Evolutionary conservation across 106 monocot genomes (phyloP).

Genomic region (Dendrobium huoshanense): DNA sequence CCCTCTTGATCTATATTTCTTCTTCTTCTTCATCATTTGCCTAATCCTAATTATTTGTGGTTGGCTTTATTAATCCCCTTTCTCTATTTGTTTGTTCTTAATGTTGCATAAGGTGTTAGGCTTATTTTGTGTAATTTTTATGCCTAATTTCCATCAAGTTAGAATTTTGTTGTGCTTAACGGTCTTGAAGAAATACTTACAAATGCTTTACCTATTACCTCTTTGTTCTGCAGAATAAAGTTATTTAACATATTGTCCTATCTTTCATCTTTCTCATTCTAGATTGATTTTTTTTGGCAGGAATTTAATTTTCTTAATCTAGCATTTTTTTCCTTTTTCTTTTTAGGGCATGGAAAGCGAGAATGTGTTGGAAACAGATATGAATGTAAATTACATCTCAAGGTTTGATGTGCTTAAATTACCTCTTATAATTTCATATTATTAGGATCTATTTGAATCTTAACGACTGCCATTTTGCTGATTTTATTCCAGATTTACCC

Average conservation of each 20-base stretch:
- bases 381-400: not conserved
- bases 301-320: not conserved
- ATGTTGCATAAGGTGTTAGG: no score
- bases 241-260: not conserved
- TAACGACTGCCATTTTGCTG: not conserved
- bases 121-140: no score
- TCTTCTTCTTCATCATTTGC: no score
- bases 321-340: not conserved
- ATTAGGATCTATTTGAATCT: not conserved
- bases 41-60: no score
- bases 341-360: not conserved
- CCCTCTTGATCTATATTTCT: no score
- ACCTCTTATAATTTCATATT: not conserved
- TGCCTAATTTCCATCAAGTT: not conserved
- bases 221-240: not conserved
- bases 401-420: not conserved
- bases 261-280: not conserved
- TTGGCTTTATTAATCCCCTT: no score
- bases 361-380: not conserved
- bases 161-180: not conserved
- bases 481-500: slow-evolving; percentile 34
- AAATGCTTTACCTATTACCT: not conserved
- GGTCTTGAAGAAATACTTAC: not conserved
- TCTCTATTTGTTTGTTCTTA: no score
- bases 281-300: not conserved